phyloP scores from a whole-genome alignment of 495 filamentous ascomycete species.

The Penicillium coffeae region DNA sequence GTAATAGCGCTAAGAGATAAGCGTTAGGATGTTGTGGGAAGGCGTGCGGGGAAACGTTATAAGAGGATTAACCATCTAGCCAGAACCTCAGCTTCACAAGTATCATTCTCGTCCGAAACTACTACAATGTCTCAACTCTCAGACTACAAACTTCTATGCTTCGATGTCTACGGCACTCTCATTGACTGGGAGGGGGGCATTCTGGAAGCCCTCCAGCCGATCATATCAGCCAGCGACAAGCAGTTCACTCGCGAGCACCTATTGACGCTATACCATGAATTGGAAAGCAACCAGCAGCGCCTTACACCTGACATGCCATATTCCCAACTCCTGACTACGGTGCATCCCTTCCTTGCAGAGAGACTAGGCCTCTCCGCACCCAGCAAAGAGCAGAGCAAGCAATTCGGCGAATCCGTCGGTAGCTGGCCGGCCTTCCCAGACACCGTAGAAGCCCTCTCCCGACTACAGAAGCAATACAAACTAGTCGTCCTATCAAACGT shows the following conservation, averaged over 20 bases:
- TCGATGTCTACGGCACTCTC: slow-evolving; percentile 82
- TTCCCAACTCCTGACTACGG: slow-evolving; percentile 48
- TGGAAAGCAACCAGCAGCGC: slow-evolving; percentile 44
- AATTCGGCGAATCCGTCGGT: slow-evolving; percentile 53
- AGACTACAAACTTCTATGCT: slow-evolving; percentile 53
- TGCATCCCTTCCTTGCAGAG: slow-evolving; percentile 45
- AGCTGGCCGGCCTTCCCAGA: slow-evolving; percentile 65
- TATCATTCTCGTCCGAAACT: no score
- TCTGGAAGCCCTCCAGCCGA: slow-evolving; percentile 35
- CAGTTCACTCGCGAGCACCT: slow-evolving; percentile 40
- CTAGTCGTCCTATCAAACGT: slow-evolving; percentile 72
- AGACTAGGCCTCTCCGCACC: slow-evolving; percentile 36
- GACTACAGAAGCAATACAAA: slow-evolving; percentile 58
- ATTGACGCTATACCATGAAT: slow-evolving; percentile 34
- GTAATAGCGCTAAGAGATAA: no score
- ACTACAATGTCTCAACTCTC: slow-evolving; percentile 34
- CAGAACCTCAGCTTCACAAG: no score
- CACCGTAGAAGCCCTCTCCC: slow-evolving; percentile 53
- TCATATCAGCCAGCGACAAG: slow-evolving; percentile 37
- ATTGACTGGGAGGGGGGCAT: slow-evolving; percentile 68
- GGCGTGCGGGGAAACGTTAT: no score
- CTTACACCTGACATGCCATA: slow-evolving; percentile 54
- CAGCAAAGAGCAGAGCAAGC: slow-evolving; percentile 21
- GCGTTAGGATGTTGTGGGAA: no score
- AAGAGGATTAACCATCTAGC: no score